A percentile compares a stretch with the other conserved stretches of the same genome.
These are phyloP conservation scores for Osmozyma mogii DNA, from an alignment of 805 yeast genomes.

Conservation along the genomic window DNA sequence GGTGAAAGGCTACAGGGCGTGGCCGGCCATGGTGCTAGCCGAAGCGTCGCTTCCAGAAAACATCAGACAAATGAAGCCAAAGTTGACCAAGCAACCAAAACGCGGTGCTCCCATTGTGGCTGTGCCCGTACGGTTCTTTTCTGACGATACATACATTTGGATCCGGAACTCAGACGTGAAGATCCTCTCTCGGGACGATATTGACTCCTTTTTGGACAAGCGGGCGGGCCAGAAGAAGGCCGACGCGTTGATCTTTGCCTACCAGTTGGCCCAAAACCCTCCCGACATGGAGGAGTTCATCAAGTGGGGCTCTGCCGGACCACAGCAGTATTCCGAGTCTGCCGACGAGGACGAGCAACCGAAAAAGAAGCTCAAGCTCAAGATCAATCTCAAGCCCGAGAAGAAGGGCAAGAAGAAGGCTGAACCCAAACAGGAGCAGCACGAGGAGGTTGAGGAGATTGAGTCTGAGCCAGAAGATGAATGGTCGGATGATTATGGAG, in stretches of 20 bases:
- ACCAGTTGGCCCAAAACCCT: constrained; percentile 42
- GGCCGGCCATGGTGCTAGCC: constrained; percentile 83
- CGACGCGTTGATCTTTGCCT: constrained; percentile 42
- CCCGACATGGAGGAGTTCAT: constrained; percentile 36
- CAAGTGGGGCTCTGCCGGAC: constrained; percentile 33
- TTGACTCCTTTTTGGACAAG: constrained; percentile 28
- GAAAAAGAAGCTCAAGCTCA: constrained; percentile 12
- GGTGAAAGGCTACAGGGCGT: constrained; percentile 79
- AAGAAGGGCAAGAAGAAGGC: not conserved
- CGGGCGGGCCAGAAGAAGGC: constrained; percentile 30
- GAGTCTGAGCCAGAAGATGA: too few species aligned
- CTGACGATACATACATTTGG: constrained; percentile 71
- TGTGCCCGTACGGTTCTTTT: constrained; percentile 57
- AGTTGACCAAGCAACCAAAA: constrained; percentile 22
- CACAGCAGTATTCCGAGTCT: constrained; percentile 32
- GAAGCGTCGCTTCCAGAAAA: constrained; percentile 51
- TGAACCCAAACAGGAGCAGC: not conserved
- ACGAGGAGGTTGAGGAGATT: too few species aligned
- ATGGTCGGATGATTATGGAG: too few species aligned
- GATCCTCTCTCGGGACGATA: constrained; percentile 33
- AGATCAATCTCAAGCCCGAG: constrained; percentile 9
- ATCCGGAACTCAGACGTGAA: constrained; percentile 45
- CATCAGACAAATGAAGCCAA: constrained; percentile 45
- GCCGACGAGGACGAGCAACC: constrained; percentile 36
- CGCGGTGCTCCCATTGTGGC: constrained; percentile 9